Evolutionary conservation across 1,284 basidiomycete genomes (phyloP).

Genomic region (Sporisorium iseilematis-ciliati): DNA sequence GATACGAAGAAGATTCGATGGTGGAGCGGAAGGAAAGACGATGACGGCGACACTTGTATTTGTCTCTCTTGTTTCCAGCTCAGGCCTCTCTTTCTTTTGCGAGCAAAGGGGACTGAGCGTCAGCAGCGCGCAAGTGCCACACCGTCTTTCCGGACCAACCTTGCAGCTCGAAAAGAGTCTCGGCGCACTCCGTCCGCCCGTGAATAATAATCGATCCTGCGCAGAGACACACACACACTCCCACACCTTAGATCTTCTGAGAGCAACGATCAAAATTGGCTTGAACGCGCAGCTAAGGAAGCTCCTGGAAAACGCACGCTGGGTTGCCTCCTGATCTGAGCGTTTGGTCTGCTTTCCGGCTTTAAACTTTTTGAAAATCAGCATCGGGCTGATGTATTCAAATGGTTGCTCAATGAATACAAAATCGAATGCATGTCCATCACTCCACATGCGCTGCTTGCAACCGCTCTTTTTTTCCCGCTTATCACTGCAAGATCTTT

Average conservation of each 20-base stretch:
- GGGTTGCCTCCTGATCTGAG: constrained; percentile 19
- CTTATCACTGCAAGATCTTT: constrained; percentile 34
- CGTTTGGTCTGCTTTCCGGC: neutral
- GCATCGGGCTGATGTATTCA: constrained; percentile 19
- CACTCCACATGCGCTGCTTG: neutral
- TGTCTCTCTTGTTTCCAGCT: neutral
- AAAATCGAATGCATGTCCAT: neutral
- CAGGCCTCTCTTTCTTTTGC: neutral
- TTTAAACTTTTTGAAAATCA: neutral
- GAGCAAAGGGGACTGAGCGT: neutral
- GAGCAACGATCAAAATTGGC: too few species aligned
- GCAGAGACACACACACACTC: neutral
- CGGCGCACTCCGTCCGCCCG: neutral
- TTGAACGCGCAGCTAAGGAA: constrained; percentile 7
- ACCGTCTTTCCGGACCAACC: neutral
- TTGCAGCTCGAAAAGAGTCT: neutral
- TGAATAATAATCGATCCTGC: constrained; percentile 21
- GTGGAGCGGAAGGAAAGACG: constrained; percentile 28
- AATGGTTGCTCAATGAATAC: neutral
- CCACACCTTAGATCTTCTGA: too few species aligned
- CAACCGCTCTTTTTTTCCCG: neutral
- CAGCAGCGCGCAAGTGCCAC: neutral
- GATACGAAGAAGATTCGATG: constrained; percentile 31
- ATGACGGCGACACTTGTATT: constrained; percentile 3
- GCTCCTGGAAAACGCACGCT: constrained; percentile 26